Evolutionary conservation across 2,329 filamentous ascomycete genomes (phyloP), one percentile per base, ranked within the genome.

Genomic region (Fusarium hainanense): DNA sequence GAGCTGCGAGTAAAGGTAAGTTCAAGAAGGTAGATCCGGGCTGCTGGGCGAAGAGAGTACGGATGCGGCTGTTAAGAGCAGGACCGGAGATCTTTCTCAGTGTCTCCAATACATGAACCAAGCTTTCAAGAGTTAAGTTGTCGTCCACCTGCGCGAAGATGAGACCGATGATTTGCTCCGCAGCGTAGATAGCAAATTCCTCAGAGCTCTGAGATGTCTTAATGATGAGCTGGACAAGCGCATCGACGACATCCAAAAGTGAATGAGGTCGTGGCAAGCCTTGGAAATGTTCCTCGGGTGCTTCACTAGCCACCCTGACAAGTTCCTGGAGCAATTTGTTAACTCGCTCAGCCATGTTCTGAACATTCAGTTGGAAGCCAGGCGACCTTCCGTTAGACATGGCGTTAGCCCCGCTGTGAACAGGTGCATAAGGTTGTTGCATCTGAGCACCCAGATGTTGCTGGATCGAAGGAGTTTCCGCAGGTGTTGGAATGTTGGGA

Each of bases 241-340:
- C 85, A 77, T 91, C 89, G 13, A 90, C 84, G 13, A 88, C 82
- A 58, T 91, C 88, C n/a, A 90, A 77, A 12, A 91, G 84, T 7
- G 84, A 79, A 71, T 90, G 87, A 11, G 86, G 84, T 21, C 88
- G 80, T 6, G 88, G 88, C 27, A 91, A 79, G 32, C 88, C 87
- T 23, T 79, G 74, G 66, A 89, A 90, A 70, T 91, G 89, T 52
- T 89, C 85, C 72, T 90, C 88, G 0, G 82, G 81, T 9, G 85
- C 82, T 69, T 85, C 85, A 3, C 81, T 82, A 12, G 88, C 84
- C 10, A 84, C 83, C 43, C 85, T 82, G 68, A 88, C 80, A 9
- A 91, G 80, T 66, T 91, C 87, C 34, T 85, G 79, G 5, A 90
- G 80, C 7, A 89, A 79, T 77, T 89, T 89, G 65, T 84, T 83